Conservation (phyloP, 805 yeast species). For the Candida maesae region DNA sequence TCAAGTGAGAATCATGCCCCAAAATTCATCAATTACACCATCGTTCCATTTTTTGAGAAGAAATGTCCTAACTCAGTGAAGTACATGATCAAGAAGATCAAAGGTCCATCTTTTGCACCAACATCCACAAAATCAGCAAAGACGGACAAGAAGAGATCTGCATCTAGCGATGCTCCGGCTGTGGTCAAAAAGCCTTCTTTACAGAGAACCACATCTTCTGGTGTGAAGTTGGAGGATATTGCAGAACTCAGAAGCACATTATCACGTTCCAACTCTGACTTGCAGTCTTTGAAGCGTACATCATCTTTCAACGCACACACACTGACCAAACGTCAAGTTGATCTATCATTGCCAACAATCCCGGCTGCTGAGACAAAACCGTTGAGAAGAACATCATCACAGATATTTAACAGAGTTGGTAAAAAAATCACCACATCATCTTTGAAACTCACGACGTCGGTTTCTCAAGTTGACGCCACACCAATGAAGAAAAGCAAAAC, state of each 20-base stretch:
- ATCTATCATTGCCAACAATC: slow-evolving; percentile 23
- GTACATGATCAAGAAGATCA: slow-evolving; percentile 43
- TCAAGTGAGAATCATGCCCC: slow-evolving; percentile 12
- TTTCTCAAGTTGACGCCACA: slow-evolving; percentile 28
- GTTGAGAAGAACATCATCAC: slow-evolving; percentile 16
- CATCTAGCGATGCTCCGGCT: too few relatives aligned
- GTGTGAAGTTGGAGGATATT: slow-evolving; percentile 20
- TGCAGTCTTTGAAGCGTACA: slow-evolving; percentile 21
- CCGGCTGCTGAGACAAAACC: slow-evolving; percentile 9
- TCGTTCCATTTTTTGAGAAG: slow-evolving; percentile 50
- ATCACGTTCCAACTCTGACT: slow-evolving; percentile 22
- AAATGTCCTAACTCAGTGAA: slow-evolving; percentile 44
- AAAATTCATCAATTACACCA: slow-evolving; percentile 48
- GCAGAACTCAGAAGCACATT: slow-evolving; percentile 18
- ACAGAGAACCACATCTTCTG: slow-evolving; percentile 17
- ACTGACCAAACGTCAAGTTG: slow-evolving; percentile 26
- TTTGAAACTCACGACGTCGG: slow-evolving; percentile 10
- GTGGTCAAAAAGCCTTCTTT: too few relatives aligned
- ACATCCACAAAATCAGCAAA: slow-evolving; percentile 7
- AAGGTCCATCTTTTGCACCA: slow-evolving; percentile 30
- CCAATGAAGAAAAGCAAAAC: slow-evolving; percentile 24
- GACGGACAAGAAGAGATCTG: slow-evolving; percentile 14
- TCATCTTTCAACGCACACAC: slow-evolving; percentile 24
- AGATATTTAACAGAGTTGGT: slow-evolving; percentile 28
- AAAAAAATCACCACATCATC: slow-evolving; percentile 17